Conservation (phyloP, 1,284 basidiomycete species). For the Cutaneotrichosporon sp. region DNA sequence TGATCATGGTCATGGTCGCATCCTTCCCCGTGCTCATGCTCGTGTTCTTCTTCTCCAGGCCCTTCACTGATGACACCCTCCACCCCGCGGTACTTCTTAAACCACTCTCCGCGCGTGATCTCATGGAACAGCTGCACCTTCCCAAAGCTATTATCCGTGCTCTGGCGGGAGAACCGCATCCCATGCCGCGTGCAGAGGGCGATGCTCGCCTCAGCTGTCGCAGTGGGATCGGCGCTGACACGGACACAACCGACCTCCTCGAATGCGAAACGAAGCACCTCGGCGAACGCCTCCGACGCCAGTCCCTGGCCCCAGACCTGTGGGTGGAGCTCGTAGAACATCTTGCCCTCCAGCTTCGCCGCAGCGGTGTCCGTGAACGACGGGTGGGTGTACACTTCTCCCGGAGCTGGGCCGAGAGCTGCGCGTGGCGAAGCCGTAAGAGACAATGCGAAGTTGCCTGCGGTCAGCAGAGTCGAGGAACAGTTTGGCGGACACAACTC, state of each 20-base stretch:
- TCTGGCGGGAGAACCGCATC: slow-evolving; percentile 26
- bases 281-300: slow-evolving; percentile 43
- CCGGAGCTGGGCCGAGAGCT: slow-evolving; percentile 1
- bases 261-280: slow-evolving; percentile 43
- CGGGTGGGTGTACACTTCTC: slow-evolving; percentile 27
- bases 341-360: slow-evolving; percentile 25
- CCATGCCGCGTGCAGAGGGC: slow-evolving; percentile 35
- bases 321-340: slow-evolving; percentile 47
- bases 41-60: too few species aligned
- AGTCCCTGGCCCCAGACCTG: slow-evolving; percentile 45
- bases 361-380: slow-evolving; percentile 16
- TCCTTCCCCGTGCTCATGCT: background rate
- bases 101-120: slow-evolving; percentile 40
- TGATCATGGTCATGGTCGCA: background rate
- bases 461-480: background rate
- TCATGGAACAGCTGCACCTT: slow-evolving; percentile 38
- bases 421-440: slow-evolving; percentile 10
- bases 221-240: slow-evolving; percentile 36
- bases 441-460: slow-evolving; percentile 42
- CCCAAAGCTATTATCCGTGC: slow-evolving; percentile 22
- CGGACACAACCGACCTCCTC: slow-evolving; percentile 37
- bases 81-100: slow-evolving; percentile 20
- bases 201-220: slow-evolving; percentile 36
- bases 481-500: too few species aligned
- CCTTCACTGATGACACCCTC: too few species aligned